These are phyloP conservation scores for Emergomyces orientalis DNA, from an alignment of 2,329 filamentous ascomycete species.

Conservation along the genomic window DNA sequence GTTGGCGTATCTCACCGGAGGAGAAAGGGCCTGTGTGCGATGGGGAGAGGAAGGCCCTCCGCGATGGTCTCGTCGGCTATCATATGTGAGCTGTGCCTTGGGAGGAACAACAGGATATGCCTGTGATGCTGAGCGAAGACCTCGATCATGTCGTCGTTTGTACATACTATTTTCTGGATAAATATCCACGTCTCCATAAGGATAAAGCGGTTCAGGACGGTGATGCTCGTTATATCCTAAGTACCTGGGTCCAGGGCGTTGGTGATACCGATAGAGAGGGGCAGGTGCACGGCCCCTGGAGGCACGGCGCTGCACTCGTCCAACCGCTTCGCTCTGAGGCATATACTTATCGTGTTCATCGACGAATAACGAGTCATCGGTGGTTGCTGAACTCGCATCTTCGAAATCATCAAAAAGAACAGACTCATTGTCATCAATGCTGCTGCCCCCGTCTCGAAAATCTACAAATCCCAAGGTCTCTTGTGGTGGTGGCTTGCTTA, in stretches of 20 bases:
- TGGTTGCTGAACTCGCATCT: constrained; percentile 18
- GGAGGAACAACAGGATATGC: not conserved
- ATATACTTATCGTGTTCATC: constrained; percentile 18
- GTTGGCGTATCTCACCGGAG: not conserved
- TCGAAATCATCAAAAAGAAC: constrained; percentile 22
- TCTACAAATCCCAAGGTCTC: constrained; percentile 10
- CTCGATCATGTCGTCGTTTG: constrained; percentile 1
- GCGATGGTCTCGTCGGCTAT: constrained; percentile 15
- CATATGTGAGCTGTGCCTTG: constrained; percentile 14
- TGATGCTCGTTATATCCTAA: constrained; percentile 4
- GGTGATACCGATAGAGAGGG: constrained; percentile 21
- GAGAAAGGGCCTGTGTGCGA: constrained; percentile 2
- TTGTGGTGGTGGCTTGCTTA: constrained; percentile 9
- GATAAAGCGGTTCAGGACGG: constrained; percentile 12
- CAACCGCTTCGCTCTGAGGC: constrained; percentile 15
- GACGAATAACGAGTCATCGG: constrained; percentile 20
- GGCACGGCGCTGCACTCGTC: constrained; percentile 17
- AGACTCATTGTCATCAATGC: constrained; percentile 25
- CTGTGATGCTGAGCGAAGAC: not conserved
- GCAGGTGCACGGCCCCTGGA: constrained; percentile 15
- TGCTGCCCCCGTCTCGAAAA: constrained; percentile 19
- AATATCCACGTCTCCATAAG: constrained; percentile 19
- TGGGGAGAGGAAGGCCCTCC: constrained; percentile 6
- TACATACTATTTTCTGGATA: constrained; percentile 20
- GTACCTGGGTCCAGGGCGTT: constrained; percentile 18